phyloP scores from a whole-genome alignment of 257 asterid species.

The Avicennia marina region DNA sequence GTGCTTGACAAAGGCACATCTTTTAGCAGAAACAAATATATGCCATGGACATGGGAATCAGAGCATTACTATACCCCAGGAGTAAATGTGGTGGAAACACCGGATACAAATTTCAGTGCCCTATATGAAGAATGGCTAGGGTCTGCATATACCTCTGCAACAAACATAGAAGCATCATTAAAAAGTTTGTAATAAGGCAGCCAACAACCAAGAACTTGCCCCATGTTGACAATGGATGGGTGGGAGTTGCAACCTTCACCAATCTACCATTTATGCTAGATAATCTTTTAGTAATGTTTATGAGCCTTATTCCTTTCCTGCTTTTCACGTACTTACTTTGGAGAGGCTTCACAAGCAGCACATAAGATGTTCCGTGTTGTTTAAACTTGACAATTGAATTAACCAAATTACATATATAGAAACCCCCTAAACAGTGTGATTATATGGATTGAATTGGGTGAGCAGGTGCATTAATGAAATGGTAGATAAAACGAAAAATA shows the following conservation, averaged over 20 bases:
- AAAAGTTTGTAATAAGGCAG: background rate
- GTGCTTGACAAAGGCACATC: background rate
- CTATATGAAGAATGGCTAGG: conserved; percentile 71
- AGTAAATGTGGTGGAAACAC: conserved; percentile 76
- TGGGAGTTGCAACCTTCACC: background rate
- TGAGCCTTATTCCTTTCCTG: background rate
- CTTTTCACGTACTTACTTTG: too few relatives aligned
- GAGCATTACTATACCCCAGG: conserved; percentile 60
- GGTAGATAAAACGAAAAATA: too few relatives aligned
- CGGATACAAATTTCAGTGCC: conserved; percentile 75
- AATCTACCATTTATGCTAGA: background rate
- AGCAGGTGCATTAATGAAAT: too few relatives aligned
- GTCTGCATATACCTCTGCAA: conserved; percentile 94
- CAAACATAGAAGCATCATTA: conserved; percentile 15
- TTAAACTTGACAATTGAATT: too few relatives aligned
- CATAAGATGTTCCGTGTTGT: too few relatives aligned
- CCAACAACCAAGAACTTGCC: conserved; percentile 3
- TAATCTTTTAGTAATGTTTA: background rate
- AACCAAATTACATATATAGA: background rate
- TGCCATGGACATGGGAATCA: conserved; percentile 10
- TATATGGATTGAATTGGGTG: background rate
- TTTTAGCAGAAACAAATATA: background rate
- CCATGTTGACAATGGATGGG: background rate
- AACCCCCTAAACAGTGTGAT: background rate
- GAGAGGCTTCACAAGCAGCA: too few relatives aligned